Percentiles rank a stretch among this genome's conserved stretches.
These are phyloP conservation scores for Hypoxylon lenormandii DNA, from an alignment of 495 filamentous ascomycete genomes.

Conservation along the genomic window DNA sequence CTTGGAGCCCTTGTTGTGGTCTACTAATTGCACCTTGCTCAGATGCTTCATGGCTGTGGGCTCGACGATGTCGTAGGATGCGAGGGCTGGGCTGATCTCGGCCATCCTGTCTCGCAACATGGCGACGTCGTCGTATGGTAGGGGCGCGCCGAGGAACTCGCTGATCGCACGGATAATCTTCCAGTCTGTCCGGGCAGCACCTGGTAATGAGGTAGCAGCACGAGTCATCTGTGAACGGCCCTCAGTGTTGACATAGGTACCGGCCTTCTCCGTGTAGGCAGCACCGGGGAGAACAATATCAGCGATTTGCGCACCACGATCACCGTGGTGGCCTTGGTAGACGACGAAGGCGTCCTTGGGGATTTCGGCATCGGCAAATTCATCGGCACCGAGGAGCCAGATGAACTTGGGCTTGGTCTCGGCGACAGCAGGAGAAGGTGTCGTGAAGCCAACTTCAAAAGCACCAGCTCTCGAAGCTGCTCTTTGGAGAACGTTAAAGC, in stretches of 20 bases:
- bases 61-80: constrained; percentile 91
- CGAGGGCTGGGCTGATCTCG: constrained; percentile 88
- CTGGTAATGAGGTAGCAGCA: constrained; percentile 83
- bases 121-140: constrained; percentile 93
- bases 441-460: constrained; percentile 93
- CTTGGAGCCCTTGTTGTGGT: constrained; percentile 90
- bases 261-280: constrained; percentile 97
- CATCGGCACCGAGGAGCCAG: constrained; percentile 96
- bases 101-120: constrained; percentile 90
- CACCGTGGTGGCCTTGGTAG: constrained; percentile 98
- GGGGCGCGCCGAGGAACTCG: constrained; percentile 86
- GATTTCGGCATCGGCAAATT: constrained; percentile 80
- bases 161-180: constrained; percentile 93
- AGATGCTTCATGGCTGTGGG: constrained; percentile 74
- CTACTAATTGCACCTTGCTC: constrained; percentile 90
- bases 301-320: constrained; percentile 88
- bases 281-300: constrained; percentile 94
- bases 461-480: constrained; percentile 90
- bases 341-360: constrained; percentile 95
- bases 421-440: constrained; percentile 80
- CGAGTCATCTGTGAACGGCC: constrained; percentile 93
- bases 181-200: constrained; percentile 94
- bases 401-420: constrained; percentile 89
- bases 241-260: constrained; percentile 96
- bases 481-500: constrained; percentile 94